A percentile compares a stretch with the other conserved stretches of the same genome.
Evolutionary conservation across 345 rosid species (phyloP).

Genomic region (Pugionium dolabratum): DNA sequence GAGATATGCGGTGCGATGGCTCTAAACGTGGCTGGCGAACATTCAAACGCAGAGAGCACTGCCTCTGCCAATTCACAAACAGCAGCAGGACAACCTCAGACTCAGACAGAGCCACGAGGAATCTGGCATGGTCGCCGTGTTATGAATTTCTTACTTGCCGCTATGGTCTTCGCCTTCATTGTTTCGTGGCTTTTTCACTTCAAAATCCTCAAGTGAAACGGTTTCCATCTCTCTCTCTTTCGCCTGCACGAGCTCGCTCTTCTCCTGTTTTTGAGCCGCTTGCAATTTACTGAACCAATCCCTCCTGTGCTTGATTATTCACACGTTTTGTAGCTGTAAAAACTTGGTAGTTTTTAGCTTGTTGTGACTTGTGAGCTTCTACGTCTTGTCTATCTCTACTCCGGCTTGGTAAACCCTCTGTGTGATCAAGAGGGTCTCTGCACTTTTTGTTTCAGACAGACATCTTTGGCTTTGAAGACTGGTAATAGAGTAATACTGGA

Average conservation of each 20-base stretch:
- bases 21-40: slow-evolving; percentile 49
- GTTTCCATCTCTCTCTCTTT: slow-evolving; percentile 6
- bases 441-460: slow-evolving; percentile 18
- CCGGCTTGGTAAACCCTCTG: slow-evolving; percentile 17
- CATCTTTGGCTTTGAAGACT: slow-evolving; percentile 29
- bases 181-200: slow-evolving; percentile 74
- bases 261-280: slow-evolving; percentile 26
- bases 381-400: slow-evolving; percentile 38
- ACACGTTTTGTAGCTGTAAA: slow-evolving; percentile 41
- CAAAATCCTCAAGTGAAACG: slow-evolving; percentile 38
- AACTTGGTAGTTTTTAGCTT: slow-evolving; percentile 33
- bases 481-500: slow-evolving; percentile 23
- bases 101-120: slow-evolving; percentile 46
- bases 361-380: slow-evolving; percentile 28
- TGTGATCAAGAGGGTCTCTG: not conserved
- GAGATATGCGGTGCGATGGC: slow-evolving; percentile 70
- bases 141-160: slow-evolving; percentile 63
- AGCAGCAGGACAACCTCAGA: slow-evolving; percentile 38
- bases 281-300: slow-evolving; percentile 26
- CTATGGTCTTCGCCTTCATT: slow-evolving; percentile 61
- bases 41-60: slow-evolving; percentile 37
- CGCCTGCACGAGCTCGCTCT: slow-evolving; percentile 17
- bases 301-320: slow-evolving; percentile 39
- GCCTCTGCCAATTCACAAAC: slow-evolving; percentile 40
- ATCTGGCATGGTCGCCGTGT: slow-evolving; percentile 64